These are phyloP conservation scores for Plasmodium gallinaceum DNA, from an alignment of 169 alveolate species.

Conservation along the genomic window DNA sequence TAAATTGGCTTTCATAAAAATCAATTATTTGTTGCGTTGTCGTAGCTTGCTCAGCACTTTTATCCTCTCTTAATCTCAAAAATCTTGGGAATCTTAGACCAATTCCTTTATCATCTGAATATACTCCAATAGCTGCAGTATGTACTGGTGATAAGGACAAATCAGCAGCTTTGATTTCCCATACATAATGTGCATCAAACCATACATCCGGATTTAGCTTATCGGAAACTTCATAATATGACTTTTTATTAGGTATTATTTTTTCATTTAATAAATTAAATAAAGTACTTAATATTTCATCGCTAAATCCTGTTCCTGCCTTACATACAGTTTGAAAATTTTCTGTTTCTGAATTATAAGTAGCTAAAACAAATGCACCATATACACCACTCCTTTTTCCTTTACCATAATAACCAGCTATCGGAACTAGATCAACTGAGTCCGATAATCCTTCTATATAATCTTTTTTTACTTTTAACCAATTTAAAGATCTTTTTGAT, in stretches of 20 bases:
- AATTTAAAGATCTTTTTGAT: slow-evolving; percentile 96
- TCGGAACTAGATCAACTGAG: slow-evolving; percentile 98
- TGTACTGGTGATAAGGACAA: slow-evolving; percentile 96
- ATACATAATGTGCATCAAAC: slow-evolving; percentile 94
- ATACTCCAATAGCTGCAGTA: slow-evolving; percentile 94
- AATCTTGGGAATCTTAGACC: slow-evolving; percentile 98
- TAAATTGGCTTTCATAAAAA: slow-evolving; percentile 88
- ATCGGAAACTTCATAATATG: slow-evolving; percentile 82
- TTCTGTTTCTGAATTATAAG: slow-evolving; percentile 96
- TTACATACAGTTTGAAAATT: slow-evolving; percentile 95
- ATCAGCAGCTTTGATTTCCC: slow-evolving; percentile 99
- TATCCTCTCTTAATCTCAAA: slow-evolving; percentile 96
- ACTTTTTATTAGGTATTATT: slow-evolving; percentile 83
- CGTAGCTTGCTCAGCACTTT: slow-evolving; percentile 95
- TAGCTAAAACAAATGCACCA: slow-evolving; percentile 97
- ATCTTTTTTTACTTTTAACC: slow-evolving; percentile 99
- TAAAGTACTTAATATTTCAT: slow-evolving; percentile 91
- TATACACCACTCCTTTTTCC: slow-evolving; percentile 95
- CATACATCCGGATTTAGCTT: slow-evolving; percentile 90
- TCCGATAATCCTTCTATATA: slow-evolving; percentile 97
- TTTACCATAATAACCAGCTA: slow-evolving; percentile 97
- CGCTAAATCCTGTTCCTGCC: slow-evolving; percentile 98
- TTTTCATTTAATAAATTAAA: slow-evolving; percentile 89
- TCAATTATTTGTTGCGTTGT: slow-evolving; percentile 91
- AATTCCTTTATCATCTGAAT: slow-evolving; percentile 92